Percentiles rank a stretch among this genome's conserved stretches.
These are phyloP conservation scores for Chaetoscypha palmicola DNA, from an alignment of 2,329 filamentous ascomycete species.

Conservation along the genomic window DNA sequence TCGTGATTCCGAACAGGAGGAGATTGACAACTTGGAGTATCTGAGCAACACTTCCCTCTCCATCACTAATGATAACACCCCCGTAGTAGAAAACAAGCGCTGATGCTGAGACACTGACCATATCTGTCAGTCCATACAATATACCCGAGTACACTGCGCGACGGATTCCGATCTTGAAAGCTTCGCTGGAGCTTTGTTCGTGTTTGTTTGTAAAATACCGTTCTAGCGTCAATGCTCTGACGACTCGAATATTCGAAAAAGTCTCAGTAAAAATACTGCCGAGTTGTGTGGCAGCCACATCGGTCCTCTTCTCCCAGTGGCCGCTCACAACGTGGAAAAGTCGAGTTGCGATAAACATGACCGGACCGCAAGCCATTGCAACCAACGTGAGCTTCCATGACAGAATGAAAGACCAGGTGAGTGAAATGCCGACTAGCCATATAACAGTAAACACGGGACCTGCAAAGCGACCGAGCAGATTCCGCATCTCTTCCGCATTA, in stretches of 20 bases:
- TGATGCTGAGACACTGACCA: constrained; percentile 61
- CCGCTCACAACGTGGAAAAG: constrained; percentile 58
- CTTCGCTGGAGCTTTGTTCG: constrained; percentile 39
- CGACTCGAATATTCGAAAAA: constrained; percentile 70
- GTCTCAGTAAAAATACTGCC: constrained; percentile 65
- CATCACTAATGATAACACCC: constrained; percentile 50
- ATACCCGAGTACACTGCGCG: constrained; percentile 61
- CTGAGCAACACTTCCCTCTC: constrained; percentile 44
- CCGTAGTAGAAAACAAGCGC: constrained; percentile 84
- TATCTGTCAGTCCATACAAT: constrained; percentile 73
- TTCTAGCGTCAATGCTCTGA: constrained; percentile 70
- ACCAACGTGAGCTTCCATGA: constrained; percentile 80
- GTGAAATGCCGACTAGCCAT: constrained; percentile 60
- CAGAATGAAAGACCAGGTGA: constrained; percentile 66
- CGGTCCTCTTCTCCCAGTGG: constrained; percentile 65
- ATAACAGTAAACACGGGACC: constrained; percentile 60
- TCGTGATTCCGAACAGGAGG: constrained; percentile 75
- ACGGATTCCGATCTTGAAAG: constrained; percentile 55
- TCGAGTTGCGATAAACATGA: constrained; percentile 59
- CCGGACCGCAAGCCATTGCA: constrained; percentile 59
- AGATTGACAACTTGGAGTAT: constrained; percentile 74
- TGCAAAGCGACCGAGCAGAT: constrained; percentile 70
- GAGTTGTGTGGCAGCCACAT: constrained; percentile 52
- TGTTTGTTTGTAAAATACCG: constrained; percentile 62
- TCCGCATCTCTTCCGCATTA: constrained; percentile 81